Conservation (phyloP, 306 rosid genomes). For the Cicer pinnatifidum region DNA sequence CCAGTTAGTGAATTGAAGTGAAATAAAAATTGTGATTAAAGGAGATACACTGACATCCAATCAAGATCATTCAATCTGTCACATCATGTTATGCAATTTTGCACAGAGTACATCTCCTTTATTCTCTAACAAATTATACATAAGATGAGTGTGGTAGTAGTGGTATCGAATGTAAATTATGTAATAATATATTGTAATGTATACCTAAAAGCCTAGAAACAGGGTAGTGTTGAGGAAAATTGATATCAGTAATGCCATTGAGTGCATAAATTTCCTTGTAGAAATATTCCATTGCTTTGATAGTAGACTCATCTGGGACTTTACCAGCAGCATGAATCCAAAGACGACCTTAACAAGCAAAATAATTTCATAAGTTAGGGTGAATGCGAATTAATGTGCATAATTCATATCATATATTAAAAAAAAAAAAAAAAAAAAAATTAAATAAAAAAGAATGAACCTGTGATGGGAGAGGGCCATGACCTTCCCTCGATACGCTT, state of each 20-base stretch:
- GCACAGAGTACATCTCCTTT: no score
- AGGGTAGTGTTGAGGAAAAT: constrained; percentile 86
- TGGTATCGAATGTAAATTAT: background rate
- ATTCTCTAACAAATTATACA: background rate
- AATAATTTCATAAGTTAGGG: constrained; percentile 17
- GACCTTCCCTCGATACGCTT: constrained; percentile 92
- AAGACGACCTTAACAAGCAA: constrained; percentile 70
- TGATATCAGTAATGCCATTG: constrained; percentile 71
- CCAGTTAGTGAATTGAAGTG: background rate
- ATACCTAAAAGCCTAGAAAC: constrained; percentile 89
- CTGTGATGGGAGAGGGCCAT: constrained; percentile 88
- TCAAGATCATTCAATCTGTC: no score
- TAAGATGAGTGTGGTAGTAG: background rate
- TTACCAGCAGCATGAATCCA: constrained; percentile 98
- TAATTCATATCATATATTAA: background rate
- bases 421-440: background rate
- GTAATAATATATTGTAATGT: background rate
- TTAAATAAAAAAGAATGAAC: constrained; percentile 31
- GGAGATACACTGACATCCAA: no score
- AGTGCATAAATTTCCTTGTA: constrained; percentile 80
- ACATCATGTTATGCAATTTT: no score
- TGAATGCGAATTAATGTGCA: background rate
- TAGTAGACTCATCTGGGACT: constrained; percentile 87
- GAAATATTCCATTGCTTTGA: constrained; percentile 90
- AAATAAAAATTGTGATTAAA: background rate